These are phyloP conservation scores for Starmerella asiatica DNA, from an alignment of 805 yeast species.

Conservation along the genomic window DNA sequence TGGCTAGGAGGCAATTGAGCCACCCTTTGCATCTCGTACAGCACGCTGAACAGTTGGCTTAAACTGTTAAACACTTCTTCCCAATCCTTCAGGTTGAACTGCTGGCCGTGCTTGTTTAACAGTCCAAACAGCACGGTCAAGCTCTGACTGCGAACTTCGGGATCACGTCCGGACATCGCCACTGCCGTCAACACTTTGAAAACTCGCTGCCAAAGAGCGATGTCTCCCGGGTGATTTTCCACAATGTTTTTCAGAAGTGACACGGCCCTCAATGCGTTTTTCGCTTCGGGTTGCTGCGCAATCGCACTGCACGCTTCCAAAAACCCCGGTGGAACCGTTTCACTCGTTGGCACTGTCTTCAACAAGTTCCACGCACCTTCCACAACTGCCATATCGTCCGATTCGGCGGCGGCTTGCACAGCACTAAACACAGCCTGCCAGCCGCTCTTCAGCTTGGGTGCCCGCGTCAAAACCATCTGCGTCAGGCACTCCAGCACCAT, in stretches of 20 bases:
- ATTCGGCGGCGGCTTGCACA: conserved; percentile 55
- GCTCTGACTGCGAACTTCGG: conserved; percentile 87
- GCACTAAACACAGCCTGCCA: conserved; percentile 84
- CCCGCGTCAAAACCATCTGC: conserved; percentile 69
- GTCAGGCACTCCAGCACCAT: conserved; percentile 82
- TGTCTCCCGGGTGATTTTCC: conserved; percentile 15
- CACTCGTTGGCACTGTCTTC: conserved; percentile 28
- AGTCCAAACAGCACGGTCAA: conserved; percentile 70
- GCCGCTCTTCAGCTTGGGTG: conserved; percentile 70
- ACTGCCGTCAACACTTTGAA: conserved; percentile 73
- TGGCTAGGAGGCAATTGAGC: background rate
- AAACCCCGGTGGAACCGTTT: conserved; percentile 28
- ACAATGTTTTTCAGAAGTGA: conserved; percentile 47
- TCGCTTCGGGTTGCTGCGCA: conserved; percentile 70
- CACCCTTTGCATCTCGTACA: conserved; percentile 37
- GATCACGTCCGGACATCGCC: conserved; percentile 83
- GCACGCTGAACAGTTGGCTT: conserved; percentile 79
- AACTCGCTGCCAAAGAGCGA: conserved; percentile 27
- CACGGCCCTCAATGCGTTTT: conserved; percentile 64
- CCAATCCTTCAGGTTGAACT: conserved; percentile 71
- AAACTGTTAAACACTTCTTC: conserved; percentile 62
- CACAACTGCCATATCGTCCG: conserved; percentile 4
- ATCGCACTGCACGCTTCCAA: conserved; percentile 65
- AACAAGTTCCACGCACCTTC: conserved; percentile 15
- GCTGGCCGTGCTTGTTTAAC: conserved; percentile 62